Evolutionary conservation across 139 green algal species (phyloP).

Genomic region (Tetradesmus obliquus): DNA sequence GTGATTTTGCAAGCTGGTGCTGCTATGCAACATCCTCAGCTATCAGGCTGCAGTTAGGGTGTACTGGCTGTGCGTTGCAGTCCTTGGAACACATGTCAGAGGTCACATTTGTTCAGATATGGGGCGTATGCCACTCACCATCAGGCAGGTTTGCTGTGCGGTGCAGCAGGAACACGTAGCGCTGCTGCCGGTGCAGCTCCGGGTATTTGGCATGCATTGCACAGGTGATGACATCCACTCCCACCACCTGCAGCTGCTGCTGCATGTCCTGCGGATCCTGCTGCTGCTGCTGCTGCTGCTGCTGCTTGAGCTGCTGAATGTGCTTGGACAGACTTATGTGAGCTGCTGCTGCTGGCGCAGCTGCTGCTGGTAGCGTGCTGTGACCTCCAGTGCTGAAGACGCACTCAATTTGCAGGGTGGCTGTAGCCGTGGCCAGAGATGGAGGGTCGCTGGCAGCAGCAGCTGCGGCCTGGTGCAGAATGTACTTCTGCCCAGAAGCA

Average conservation of each 20-base stretch:
- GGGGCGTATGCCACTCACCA: not conserved
- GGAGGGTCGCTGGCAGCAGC: not conserved
- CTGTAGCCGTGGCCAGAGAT: not conserved
- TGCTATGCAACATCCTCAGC: too few relatives aligned
- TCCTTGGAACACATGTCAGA: too few relatives aligned
- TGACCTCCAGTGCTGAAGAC: not conserved
- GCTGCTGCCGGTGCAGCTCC: not conserved
- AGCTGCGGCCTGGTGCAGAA: not conserved
- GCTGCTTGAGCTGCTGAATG: not conserved
- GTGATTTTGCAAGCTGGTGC: too few relatives aligned
- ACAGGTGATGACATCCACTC: not conserved
- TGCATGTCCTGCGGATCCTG: not conserved
- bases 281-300: not conserved
- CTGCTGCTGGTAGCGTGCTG: not conserved
- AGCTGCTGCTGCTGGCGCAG: not conserved
- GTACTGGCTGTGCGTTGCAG: too few relatives aligned
- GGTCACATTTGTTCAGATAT: too few relatives aligned
- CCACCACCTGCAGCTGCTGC: not conserved
- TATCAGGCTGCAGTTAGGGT: too few relatives aligned
- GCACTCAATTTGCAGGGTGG: not conserved
- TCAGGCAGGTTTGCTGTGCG: too few relatives aligned
- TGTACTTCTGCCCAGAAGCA: not conserved
- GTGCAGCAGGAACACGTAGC: conserved; percentile 2
- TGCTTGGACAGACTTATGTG: not conserved
- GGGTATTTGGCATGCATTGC: not conserved